phyloP scores from a whole-genome alignment of 2,329 filamentous ascomycete species.

The Penicillium crustosum region DNA sequence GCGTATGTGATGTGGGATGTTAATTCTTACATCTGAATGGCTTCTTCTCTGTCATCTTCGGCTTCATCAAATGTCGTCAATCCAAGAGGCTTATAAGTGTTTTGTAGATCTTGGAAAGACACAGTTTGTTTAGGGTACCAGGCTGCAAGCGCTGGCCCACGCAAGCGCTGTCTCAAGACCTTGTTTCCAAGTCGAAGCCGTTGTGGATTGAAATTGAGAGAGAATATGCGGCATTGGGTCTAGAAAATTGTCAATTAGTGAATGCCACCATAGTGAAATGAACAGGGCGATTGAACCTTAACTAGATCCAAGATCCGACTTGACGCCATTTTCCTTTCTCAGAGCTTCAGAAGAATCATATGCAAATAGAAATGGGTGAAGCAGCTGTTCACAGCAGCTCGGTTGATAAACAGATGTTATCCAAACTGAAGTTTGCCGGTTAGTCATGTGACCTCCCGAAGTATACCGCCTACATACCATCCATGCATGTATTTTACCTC shows the following conservation, averaged over 20 bases:
- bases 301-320: conserved; percentile 66
- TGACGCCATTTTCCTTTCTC: conserved; percentile 44
- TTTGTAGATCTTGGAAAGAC: conserved; percentile 71
- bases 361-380: background rate
- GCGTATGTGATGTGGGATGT: background rate
- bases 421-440: conserved; percentile 1
- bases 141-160: conserved; percentile 75
- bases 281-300: conserved; percentile 60
- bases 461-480: conserved; percentile 1
- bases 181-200: conserved; percentile 83
- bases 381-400: background rate
- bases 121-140: conserved; percentile 83
- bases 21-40: conserved; percentile 55
- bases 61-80: conserved; percentile 70
- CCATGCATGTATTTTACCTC: background rate
- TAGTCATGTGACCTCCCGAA: background rate
- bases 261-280: background rate
- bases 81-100: conserved; percentile 63
- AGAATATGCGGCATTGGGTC: conserved; percentile 90
- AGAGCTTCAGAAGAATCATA: background rate
- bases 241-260: conserved; percentile 39
- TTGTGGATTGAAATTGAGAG: conserved; percentile 84
- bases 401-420: background rate
- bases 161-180: conserved; percentile 81
- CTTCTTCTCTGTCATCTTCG: conserved; percentile 76